These are phyloP conservation scores for Lachnellula occidentalis DNA, from an alignment of 2,329 filamentous ascomycete genomes.

Conservation along the genomic window DNA sequence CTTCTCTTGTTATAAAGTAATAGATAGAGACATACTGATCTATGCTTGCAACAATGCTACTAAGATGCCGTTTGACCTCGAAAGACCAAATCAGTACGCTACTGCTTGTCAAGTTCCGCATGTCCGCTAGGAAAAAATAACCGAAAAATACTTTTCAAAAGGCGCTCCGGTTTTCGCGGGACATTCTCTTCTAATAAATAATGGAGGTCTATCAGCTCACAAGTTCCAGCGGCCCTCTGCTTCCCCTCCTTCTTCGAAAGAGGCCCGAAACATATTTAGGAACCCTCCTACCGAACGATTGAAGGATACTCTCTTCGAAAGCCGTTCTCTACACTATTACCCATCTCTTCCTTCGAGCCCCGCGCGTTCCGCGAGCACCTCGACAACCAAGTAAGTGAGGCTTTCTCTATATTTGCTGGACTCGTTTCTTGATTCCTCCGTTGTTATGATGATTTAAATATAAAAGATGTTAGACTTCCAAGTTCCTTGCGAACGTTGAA, in stretches of 20 bases:
- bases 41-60: too few relatives aligned
- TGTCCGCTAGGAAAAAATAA: too few relatives aligned
- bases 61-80: too few relatives aligned
- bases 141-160: too few relatives aligned
- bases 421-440: neutral
- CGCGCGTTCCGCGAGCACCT: neutral
- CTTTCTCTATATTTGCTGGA: neutral
- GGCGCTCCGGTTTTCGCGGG: too few relatives aligned
- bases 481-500: conserved; percentile 14
- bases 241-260: neutral
- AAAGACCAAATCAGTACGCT: too few relatives aligned
- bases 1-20: too few relatives aligned
- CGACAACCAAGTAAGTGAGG: neutral
- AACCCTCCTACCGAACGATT: neutral
- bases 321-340: neutral
- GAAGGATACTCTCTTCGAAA: neutral
- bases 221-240: neutral
- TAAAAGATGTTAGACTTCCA: conserved; percentile 29
- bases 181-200: neutral
- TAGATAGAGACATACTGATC: too few relatives aligned
- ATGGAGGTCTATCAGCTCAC: neutral
- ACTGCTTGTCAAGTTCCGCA: too few relatives aligned
- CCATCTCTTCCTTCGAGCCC: too few relatives aligned
- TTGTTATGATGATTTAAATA: conserved; percentile 24
- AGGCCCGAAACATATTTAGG: neutral